These are phyloP conservation scores for Polysphondylium violaceum DNA, from an alignment of 78 protist genomes.

Conservation along the genomic window DNA sequence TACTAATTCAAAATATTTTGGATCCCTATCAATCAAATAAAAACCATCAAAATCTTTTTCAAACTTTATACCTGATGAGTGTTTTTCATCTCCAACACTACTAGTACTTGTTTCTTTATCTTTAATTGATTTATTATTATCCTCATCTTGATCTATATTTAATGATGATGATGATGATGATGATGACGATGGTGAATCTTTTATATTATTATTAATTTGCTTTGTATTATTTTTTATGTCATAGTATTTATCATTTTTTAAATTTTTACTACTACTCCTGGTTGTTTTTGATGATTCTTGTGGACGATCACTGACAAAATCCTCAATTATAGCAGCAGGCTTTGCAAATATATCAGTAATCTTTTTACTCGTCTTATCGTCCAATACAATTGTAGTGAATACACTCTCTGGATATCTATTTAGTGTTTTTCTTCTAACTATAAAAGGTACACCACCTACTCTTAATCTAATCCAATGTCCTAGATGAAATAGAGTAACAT, in stretches of 20 bases:
- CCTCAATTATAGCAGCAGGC: constrained; percentile 15
- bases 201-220: background rate
- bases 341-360: constrained; percentile 20
- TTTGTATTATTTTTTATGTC: background rate
- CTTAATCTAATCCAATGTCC: constrained; percentile 76
- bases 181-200: background rate
- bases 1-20: constrained; percentile 17
- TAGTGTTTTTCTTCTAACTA: constrained; percentile 67
- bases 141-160: background rate
- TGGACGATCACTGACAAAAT: background rate
- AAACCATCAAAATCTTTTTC: constrained; percentile 70
- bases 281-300: background rate
- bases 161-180: background rate
- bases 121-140: background rate
- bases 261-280: background rate
- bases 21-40: constrained; percentile 56
- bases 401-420: constrained; percentile 29
- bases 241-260: background rate
- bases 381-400: constrained; percentile 18
- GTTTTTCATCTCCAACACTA: constrained; percentile 2
- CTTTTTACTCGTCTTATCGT: constrained; percentile 44
- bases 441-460: constrained; percentile 61
- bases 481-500: constrained; percentile 62
- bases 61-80: constrained; percentile 15
- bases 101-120: too few relatives aligned